These are phyloP conservation scores for Kodamaea derodonti DNA, from an alignment of 1,139 yeast species.

Conservation along the genomic window DNA sequence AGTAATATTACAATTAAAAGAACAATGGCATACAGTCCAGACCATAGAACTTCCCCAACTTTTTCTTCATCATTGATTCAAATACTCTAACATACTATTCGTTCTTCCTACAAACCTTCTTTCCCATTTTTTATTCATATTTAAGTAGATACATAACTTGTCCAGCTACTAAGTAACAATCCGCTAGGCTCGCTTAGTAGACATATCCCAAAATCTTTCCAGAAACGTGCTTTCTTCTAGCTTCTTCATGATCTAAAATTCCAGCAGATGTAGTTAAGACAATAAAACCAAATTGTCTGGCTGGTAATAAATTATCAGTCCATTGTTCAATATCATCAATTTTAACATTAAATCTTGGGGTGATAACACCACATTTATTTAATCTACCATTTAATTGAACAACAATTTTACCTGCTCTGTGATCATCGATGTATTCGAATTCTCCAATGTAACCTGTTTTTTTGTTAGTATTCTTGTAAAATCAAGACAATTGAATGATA, in stretches of 20 bases:
- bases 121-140: too few relatives aligned
- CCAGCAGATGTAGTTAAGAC: conserved; percentile 99
- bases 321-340: conserved; percentile 93
- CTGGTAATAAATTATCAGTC: conserved; percentile 96
- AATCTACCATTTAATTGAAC: conserved; percentile 96
- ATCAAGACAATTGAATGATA: conserved; percentile 6
- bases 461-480: conserved; percentile 20
- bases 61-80: too few relatives aligned
- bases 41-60: too few relatives aligned
- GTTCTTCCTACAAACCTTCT: too few relatives aligned
- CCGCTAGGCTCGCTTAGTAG: conserved; percentile 34
- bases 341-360: conserved; percentile 97
- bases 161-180: too few relatives aligned
- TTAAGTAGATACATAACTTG: too few relatives aligned
- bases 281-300: conserved; percentile 97
- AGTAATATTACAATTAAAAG: too few relatives aligned
- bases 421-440: conserved; percentile 97
- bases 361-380: conserved; percentile 97
- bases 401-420: conserved; percentile 97
- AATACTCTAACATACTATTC: too few relatives aligned
- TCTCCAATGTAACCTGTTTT: conserved; percentile 85
- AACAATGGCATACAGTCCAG: too few relatives aligned
- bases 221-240: conserved; percentile 99
- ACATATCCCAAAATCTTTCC: conserved; percentile 97
- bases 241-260: conserved; percentile 99